phyloP scores from a whole-genome alignment of 2,329 filamentous ascomycete genomes.

The Penicillium olsonii region DNA sequence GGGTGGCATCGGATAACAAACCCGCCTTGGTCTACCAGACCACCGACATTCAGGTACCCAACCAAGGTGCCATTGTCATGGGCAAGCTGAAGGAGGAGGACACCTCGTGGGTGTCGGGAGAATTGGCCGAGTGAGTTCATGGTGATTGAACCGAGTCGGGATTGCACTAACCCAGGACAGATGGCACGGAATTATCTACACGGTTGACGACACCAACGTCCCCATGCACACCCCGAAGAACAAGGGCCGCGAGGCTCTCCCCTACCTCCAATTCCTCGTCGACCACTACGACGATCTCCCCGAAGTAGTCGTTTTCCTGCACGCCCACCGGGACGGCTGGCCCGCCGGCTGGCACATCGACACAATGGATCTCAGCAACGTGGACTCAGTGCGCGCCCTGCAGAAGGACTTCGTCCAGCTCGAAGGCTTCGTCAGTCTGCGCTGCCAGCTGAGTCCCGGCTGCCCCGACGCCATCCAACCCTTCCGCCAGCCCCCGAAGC shows the following conservation, averaged over 20 bases:
- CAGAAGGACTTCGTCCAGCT: constrained; percentile 52
- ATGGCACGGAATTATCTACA: constrained; percentile 50
- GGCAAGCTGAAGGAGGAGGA: constrained; percentile 46
- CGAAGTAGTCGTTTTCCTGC: constrained; percentile 57
- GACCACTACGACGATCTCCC: constrained; percentile 51
- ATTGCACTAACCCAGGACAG: constrained; percentile 22
- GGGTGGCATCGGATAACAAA: constrained; percentile 12
- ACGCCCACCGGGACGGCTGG: constrained; percentile 54
- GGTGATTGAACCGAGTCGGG: neutral
- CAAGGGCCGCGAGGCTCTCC: constrained; percentile 48
- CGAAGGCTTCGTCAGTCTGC: constrained; percentile 60
- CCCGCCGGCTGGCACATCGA: constrained; percentile 59
- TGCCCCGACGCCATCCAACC: constrained; percentile 33
- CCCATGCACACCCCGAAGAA: constrained; percentile 38
- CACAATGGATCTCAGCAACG: constrained; percentile 55
- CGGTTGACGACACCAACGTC: constrained; percentile 39
- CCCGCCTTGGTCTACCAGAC: constrained; percentile 26
- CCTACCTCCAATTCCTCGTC: constrained; percentile 50
- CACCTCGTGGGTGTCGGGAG: constrained; percentile 47
- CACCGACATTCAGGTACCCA: constrained; percentile 32
- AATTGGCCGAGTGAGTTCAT: constrained; percentile 45
- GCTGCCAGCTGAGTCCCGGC: constrained; percentile 47
- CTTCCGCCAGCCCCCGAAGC: constrained; percentile 23
- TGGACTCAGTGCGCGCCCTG: constrained; percentile 53
- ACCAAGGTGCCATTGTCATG: constrained; percentile 47